Base-by-base conservation (phyloP, 805 yeast genomes). In the Nakazawaea anatomiae region DNA sequence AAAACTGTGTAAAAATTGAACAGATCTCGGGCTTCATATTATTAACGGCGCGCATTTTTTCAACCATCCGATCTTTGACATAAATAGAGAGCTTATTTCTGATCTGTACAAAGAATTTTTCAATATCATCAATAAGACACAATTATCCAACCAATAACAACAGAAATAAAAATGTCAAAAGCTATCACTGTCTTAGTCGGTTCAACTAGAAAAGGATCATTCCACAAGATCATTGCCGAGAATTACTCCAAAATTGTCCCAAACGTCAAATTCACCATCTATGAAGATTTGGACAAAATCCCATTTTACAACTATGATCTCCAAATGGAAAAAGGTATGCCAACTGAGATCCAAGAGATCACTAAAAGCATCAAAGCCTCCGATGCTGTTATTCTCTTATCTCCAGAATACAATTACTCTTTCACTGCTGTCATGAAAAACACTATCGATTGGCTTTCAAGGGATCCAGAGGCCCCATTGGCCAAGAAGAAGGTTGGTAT, bases 341-440 rank as follows among this genome's bases (percentile, higher is more conserved):
- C 51, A 27, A 30, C 9, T 4, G 39, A 47, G 29, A 42, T 47
- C 31, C 11, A 11, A 7, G 14, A 36, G 32, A 42, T 47, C 36
- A 18, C 31, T 30, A 42, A 28, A 29, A 35, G 42, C 42, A 47
- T 47, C 46, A 35, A 18, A 11, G 12, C 32, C 3, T 34, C 51
- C 3, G 51, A 47, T 9, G 51, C 42, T 30, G 46, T 47, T 25
- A 42, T 47, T 31, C 36, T 47, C 8, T 42, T 47, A 30, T 27
- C 46, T 28, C 51, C 51, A 35, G 51, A 47, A 32, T 47, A 47
- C 42, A 47, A 47, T 7, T 47, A 47, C 29, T 34, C 42, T 6
- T 6, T 42, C 9, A 34, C 51, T 9, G 38, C 36, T 12, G 42
- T 42, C 8, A 42, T 47, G 51, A 47, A 47, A 30, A 47, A 47